Conservation (phyloP, 2,329 filamentous ascomycete species). For the Calonectria pteridis region DNA sequence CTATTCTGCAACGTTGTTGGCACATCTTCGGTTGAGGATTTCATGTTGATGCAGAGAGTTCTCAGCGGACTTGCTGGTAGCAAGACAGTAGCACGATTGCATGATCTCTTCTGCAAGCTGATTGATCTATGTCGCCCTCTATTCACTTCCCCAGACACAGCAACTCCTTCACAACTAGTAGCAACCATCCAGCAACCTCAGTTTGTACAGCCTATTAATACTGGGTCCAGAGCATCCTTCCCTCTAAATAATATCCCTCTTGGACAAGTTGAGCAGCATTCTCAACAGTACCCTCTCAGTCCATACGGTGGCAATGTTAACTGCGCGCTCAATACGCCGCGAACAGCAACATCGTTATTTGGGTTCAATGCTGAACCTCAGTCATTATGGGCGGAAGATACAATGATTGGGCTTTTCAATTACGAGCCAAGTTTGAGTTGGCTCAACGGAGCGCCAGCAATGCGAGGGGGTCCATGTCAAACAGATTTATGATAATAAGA, state of each 20-base stretch:
- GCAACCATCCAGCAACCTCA: background rate
- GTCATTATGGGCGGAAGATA: conserved; percentile 10
- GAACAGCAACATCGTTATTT: background rate
- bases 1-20: conserved; percentile 12
- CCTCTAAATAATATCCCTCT: background rate
- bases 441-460: background rate
- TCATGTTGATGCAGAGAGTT: background rate
- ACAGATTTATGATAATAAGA: background rate
- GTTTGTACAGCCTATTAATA: background rate
- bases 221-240: background rate
- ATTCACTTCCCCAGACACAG: background rate
- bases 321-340: background rate
- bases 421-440: conserved; percentile 20
- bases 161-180: background rate
- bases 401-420: conserved; percentile 20
- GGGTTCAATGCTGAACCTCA: background rate
- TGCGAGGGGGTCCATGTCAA: background rate
- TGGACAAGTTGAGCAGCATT: background rate
- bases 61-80: background rate
- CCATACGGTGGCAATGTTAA: background rate
- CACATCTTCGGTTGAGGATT: conserved; percentile 7
- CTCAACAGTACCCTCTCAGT: background rate
- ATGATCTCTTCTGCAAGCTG: conserved; percentile 15
- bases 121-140: conserved; percentile 13
- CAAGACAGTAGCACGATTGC: conserved; percentile 3